A percentile compares a stretch with the other conserved stretches of the same genome.
Conservation (phyloP, 2,329 filamentous ascomycete genomes). For the Plenodomus lindquistii region DNA sequence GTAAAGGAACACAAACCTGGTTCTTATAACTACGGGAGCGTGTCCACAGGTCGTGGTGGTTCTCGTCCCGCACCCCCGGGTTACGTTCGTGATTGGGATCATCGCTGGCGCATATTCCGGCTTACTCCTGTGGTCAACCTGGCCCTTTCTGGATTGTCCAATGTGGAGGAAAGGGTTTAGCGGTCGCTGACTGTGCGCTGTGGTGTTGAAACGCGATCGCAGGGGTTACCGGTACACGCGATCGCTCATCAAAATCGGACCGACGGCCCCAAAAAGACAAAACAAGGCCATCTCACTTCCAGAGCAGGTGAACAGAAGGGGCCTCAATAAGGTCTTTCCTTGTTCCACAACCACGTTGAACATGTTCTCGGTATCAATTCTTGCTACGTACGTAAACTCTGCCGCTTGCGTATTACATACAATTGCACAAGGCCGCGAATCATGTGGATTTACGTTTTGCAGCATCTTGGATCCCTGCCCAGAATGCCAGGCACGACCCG, state of each 20-base stretch:
- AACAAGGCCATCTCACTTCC: neutral
- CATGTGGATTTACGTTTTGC: neutral
- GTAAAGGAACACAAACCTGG: neutral
- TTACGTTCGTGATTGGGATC: neutral
- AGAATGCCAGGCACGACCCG: neutral
- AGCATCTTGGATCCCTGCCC: neutral
- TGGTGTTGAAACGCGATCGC: neutral
- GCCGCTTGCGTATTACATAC: no score
- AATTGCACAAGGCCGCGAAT: neutral
- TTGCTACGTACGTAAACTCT: no score
- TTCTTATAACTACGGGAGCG: neutral
- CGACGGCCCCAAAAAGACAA: neutral
- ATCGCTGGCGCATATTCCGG: neutral
- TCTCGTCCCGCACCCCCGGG: neutral
- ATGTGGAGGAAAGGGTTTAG: neutral
- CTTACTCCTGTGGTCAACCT: neutral
- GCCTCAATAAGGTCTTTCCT: neutral
- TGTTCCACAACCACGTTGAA: neutral
- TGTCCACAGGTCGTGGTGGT: neutral
- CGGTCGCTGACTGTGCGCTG: neutral
- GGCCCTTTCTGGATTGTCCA: neutral
- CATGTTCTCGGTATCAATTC: neutral
- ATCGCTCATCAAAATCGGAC: neutral
- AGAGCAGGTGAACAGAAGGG: neutral
- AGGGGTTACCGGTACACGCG: neutral